Percentiles rank a stretch among this genome's conserved stretches.
Conservation (phyloP, 768 basidiomycete species). For the Suillus ampliporus region DNA sequence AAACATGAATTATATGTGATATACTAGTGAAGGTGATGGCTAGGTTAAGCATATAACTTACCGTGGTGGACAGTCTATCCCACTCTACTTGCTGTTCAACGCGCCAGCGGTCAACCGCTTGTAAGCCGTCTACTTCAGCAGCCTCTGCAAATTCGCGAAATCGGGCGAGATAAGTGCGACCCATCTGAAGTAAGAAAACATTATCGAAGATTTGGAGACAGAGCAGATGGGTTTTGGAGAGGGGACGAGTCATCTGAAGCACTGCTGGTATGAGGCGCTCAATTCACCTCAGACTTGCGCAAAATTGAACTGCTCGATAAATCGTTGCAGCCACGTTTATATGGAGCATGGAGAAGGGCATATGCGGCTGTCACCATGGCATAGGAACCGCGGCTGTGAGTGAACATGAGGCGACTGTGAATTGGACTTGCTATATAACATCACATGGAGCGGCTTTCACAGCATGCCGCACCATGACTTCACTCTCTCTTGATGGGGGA, state of each 20-base stretch:
- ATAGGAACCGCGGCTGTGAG: background rate
- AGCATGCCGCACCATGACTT: background rate
- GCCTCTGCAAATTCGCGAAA: background rate
- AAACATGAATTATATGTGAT: background rate
- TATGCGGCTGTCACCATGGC: background rate
- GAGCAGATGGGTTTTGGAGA: background rate
- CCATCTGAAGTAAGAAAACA: background rate
- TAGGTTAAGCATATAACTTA: background rate
- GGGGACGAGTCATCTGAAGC: background rate
- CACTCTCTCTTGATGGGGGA: background rate
- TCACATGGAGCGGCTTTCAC: no score
- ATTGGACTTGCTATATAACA: background rate
- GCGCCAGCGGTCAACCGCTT: background rate
- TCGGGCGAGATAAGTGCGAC: background rate
- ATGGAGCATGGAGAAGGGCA: background rate
- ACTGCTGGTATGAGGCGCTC: background rate
- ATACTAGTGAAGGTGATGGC: background rate
- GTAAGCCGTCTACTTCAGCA: background rate
- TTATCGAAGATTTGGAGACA: conserved; percentile 3
- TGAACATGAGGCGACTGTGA: background rate
- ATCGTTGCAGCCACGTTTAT: background rate
- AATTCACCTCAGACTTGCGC: background rate
- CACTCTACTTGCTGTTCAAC: background rate
- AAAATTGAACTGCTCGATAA: background rate
- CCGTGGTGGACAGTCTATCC: conserved; percentile 1